phyloP scores from a whole-genome alignment of 2,329 filamentous ascomycete species.

The Diaporthe longicolla region DNA sequence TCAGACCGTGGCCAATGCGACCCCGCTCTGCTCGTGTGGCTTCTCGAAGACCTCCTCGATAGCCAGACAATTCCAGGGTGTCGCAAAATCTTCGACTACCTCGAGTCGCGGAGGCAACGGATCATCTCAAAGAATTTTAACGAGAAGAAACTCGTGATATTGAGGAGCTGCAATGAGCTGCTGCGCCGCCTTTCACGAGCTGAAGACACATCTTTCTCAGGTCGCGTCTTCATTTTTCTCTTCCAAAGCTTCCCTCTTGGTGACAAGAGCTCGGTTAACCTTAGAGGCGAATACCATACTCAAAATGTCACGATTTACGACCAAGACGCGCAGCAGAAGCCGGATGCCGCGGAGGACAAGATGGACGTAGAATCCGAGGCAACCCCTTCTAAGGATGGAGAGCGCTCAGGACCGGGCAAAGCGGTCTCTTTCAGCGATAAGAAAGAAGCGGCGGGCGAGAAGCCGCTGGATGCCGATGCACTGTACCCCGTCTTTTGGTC shows the following conservation, averaged over 20 bases:
- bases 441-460: slow-evolving; percentile 59
- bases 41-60: slow-evolving; percentile 95
- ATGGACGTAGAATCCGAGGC: slow-evolving; percentile 77
- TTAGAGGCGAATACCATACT: slow-evolving; percentile 94
- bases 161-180: slow-evolving; percentile 96
- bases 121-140: slow-evolving; percentile 86
- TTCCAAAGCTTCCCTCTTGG: slow-evolving; percentile 98
- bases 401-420: slow-evolving; percentile 56
- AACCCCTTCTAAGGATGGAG: slow-evolving; percentile 53
- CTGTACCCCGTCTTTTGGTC: slow-evolving; percentile 97
- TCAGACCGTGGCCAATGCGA: slow-evolving; percentile 86
- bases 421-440: slow-evolving; percentile 61
- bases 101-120: slow-evolving; percentile 91
- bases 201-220: slow-evolving; percentile 97
- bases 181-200: slow-evolving; percentile 94
- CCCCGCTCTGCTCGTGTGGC: slow-evolving; percentile 85
- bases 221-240: slow-evolving; percentile 97
- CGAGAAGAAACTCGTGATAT: slow-evolving; percentile 87
- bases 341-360: slow-evolving; percentile 57
- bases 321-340: slow-evolving; percentile 59
- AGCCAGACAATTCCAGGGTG: slow-evolving; percentile 96
- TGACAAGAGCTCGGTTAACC: slow-evolving; percentile 96
- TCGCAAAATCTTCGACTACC: slow-evolving; percentile 91
- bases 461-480: slow-evolving; percentile 74
- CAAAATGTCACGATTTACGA: slow-evolving; percentile 95